Evolutionary conservation across 2,329 filamentous ascomycete species (phyloP).

Genomic region (Talaromyces sp.): DNA sequence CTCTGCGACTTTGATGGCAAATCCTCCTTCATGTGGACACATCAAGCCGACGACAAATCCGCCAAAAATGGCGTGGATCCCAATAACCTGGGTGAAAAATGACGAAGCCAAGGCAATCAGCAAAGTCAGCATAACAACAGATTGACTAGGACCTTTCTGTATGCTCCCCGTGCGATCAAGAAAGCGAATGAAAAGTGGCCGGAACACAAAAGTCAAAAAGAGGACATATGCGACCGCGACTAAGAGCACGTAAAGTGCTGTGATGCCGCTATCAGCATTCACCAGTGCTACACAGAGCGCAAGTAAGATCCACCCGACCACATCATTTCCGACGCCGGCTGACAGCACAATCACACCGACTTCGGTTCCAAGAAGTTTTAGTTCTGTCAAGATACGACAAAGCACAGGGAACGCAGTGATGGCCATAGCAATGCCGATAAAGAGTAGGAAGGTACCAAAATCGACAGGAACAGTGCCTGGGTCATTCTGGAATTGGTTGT

Average conservation of each 20-base stretch:
- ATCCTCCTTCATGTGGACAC: slow-evolving; percentile 85
- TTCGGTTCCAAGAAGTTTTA: slow-evolving; percentile 79
- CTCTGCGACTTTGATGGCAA: slow-evolving; percentile 87
- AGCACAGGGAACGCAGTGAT: slow-evolving; percentile 91
- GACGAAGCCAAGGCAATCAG: slow-evolving; percentile 76
- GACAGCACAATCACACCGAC: slow-evolving; percentile 88
- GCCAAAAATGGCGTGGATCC: slow-evolving; percentile 92
- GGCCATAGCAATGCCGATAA: slow-evolving; percentile 89
- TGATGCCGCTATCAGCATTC: slow-evolving; percentile 80
- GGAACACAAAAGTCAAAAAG: slow-evolving; percentile 72
- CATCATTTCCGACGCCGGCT: slow-evolving; percentile 90
- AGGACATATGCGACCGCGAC: slow-evolving; percentile 74
- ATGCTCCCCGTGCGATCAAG: slow-evolving; percentile 74
- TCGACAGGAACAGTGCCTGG: slow-evolving; percentile 58
- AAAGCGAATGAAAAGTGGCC: slow-evolving; percentile 74
- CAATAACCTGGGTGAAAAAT: slow-evolving; percentile 89
- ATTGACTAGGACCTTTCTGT: slow-evolving; percentile 84
- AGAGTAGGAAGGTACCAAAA: slow-evolving; percentile 69
- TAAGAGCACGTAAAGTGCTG: slow-evolving; percentile 82
- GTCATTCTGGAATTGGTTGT: slow-evolving; percentile 69
- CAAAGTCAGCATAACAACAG: slow-evolving; percentile 79
- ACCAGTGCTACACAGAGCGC: slow-evolving; percentile 92
- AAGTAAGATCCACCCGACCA: slow-evolving; percentile 86
- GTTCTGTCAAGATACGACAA: slow-evolving; percentile 87
- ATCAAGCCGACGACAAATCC: slow-evolving; percentile 88